Evolutionary conservation across 208 protist genomes (phyloP).

Genomic region (Tritrichomonas foetus): DNA sequence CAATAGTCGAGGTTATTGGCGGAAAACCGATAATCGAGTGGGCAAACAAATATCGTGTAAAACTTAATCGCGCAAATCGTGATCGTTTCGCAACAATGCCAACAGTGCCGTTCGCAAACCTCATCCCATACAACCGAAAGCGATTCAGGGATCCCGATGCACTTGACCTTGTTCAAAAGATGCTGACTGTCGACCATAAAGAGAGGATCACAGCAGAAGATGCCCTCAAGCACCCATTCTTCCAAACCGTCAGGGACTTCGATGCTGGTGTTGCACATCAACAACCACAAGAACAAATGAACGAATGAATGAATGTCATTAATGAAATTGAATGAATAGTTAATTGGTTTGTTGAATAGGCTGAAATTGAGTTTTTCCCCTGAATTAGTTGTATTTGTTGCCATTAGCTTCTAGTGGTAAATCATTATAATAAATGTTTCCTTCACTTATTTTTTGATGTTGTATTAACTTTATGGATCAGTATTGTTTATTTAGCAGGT

Average conservation of each 20-base stretch:
- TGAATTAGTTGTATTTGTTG: too few species aligned
- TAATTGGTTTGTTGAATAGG: too few species aligned
- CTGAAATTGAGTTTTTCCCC: too few species aligned
- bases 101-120: neutral
- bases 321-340: too few species aligned
- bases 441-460: too few species aligned
- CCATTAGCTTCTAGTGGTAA: too few species aligned
- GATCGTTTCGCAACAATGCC: neutral
- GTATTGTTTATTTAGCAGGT: too few species aligned
- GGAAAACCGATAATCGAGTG: neutral
- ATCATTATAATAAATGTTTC: too few species aligned
- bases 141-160: slow-evolving; percentile 14
- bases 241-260: neutral
- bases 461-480: too few species aligned
- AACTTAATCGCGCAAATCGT: neutral
- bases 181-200: slow-evolving; percentile 42
- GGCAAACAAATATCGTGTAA: neutral
- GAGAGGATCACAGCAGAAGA: slow-evolving; percentile 38
- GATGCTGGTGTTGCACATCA: too few species aligned
- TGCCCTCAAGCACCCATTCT: slow-evolving; percentile 41
- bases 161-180: slow-evolving; percentile 42
- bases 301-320: too few species aligned
- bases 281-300: too few species aligned
- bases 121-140: neutral
- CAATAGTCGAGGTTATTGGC: slow-evolving; percentile 15